Evolutionary conservation across 805 yeast genomes (phyloP), one percentile per base, ranked within the genome.

Genomic region (Danielia reshetovae): DNA sequence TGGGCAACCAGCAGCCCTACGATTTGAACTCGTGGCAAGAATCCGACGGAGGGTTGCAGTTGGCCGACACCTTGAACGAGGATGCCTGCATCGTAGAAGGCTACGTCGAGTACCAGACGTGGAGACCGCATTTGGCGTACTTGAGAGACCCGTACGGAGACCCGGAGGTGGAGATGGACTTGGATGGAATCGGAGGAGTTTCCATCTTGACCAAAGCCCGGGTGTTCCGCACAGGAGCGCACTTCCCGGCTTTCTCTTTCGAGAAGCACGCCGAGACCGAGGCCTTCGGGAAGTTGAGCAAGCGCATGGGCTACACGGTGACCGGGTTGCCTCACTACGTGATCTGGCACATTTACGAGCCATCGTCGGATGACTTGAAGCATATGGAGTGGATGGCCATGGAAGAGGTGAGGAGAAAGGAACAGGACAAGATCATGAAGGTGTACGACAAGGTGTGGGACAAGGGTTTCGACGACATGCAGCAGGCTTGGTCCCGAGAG

Each of bases 51-150:
- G 94, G 89, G 1, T 57, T 82, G 36, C 85, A 80, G 54, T 58
- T 84, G 45, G 96, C 96, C 19, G 78, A 78, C 26, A 57, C 68
- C 3, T 68, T 90, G 37, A 90, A 83, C 53, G 97, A 89, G 59
- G 96, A 90, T 62, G 95, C 95, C 1, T 95, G 90, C 36, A 89
- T 90, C 39, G 98, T 90, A 10, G 98, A 90, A 64, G 98, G 98
- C 11, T 88, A 88, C 58, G 94, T 87, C 16, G 98, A 90, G 63
- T 93, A 87, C 59, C 95, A 95, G 27, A 90, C 98, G 2, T 90
- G 97, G 97, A 75, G 98, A 61, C 95, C 96, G 2, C 97, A 90
- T 62, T 70, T 90, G 46, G 97, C 97, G 0, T 90, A 93, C 55
- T 72, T 90, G 57, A 72, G 97, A 48, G 97, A 89, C 52, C 96